Evolutionary conservation across 768 basidiomycete species (phyloP), one percentile per base, ranked within the genome.

Genomic region (Amanita pallidorosea): DNA sequence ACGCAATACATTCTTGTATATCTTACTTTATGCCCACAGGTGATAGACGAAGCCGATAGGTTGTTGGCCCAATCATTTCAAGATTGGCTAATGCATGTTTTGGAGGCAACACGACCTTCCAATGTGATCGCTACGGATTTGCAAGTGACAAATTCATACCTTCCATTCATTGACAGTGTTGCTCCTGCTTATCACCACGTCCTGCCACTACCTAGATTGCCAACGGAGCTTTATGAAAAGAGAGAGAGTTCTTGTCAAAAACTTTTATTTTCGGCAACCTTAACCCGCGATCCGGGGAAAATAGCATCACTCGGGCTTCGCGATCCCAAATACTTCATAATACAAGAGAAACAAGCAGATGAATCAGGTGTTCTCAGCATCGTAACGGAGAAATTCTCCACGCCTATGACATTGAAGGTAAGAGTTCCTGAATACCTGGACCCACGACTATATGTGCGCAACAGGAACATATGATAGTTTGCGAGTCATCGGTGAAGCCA

Each of bases 31-130:
- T 8, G 20, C 11, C 51, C 36, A 8, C 52, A 95, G 92, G 83
- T 98, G 25, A 90, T 99, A 51, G 96, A 99, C 64, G 96, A 99
- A 68, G 96, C 96, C 0, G 96, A 99, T 62, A 80, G 93, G n/a
- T 74, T 99, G 0, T 74, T 99, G 7, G 85, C 88, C 8, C 93
- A 97, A 63, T 91, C 90, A 1, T 98, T 96, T 68, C 93, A 98
- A 65, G 88, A 91, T 62, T 99, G 94, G 95, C 70, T 98, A 2
- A 76, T 78, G 5, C 82, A 83, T 59, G 87, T 98, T 3, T 70
- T 96, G 7, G 68, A 76, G n/a, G 90, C 89, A 6, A 86, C 81
- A 8, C 76, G 63, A 56, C 72, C 60, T 22, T 63, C 63, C 52
- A 17, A n/a, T 31, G 8, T 43, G 41, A 33, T 49, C 35, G 18